Evolutionary conservation across 1,139 yeast genomes (phyloP), one percentile per base, ranked within the genome.

Genomic region (Meyerozyma sp.): DNA sequence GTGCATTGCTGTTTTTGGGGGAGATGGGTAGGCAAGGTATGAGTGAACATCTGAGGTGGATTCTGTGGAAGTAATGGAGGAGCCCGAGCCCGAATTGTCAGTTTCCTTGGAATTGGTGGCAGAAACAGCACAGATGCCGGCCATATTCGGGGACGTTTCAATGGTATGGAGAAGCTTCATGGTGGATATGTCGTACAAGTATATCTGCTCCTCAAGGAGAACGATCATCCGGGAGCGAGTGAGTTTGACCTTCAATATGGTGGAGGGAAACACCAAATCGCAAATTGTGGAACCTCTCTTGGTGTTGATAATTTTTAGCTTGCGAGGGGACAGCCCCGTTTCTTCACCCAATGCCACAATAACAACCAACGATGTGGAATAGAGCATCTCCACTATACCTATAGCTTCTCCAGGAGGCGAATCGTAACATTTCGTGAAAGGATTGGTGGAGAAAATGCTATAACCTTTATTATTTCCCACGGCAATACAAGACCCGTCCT

Each of bases 101-200:
- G 75, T n/a, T 16, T 16, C 18, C 18, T 16, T 16, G 18, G 3
- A 16, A 16, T 16, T 16, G 18, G 18, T 16, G 18, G 87, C 78
- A 0, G 95, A 82, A 38, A 87, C 63, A 0, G 91, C 81, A 51
- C 82, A 75, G 8, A 81, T 62, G 2, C 87, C 86, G 46, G 63
- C 63, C 1, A 79, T 68, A 55, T 86, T 84, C n/a, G 89, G 81
- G 32, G 83, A 74, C 0, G 95, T 86, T 57, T 91, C 97, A 42
- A 93, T 84, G 0, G 95, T 89, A 61, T 90, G 96, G 41, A 93
- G 66, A 36, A 93, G 70, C 56, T 84, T 82, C 97, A 93, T 90
- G 53, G 84, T 86, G 40, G 84, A 75, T 37, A 93, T 84, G 58
- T 93, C 97, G 62, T 93, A 93, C 42, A 93, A 79, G 63, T 87